These are phyloP conservation scores for Pythium phragmiticola DNA, from an alignment of 352 stramenopile species.

Conservation along the genomic window DNA sequence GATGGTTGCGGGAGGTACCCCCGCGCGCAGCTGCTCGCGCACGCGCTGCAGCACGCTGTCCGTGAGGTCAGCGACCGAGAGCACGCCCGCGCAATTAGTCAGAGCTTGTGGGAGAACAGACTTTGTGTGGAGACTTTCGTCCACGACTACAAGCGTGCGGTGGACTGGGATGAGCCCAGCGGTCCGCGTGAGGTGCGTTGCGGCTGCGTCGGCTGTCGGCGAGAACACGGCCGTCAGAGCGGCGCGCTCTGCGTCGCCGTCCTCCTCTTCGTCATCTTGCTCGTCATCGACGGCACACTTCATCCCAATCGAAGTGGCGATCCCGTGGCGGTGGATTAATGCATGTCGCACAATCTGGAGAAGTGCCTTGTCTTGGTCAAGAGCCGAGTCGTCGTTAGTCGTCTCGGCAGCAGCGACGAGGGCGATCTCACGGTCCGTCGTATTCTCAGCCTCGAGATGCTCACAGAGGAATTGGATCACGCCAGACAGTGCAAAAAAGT, in stretches of 20 bases:
- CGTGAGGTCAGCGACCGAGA: conserved; percentile 54
- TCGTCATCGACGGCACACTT: conserved; percentile 3
- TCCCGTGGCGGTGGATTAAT: conserved; percentile 20
- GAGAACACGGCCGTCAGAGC: conserved; percentile 11
- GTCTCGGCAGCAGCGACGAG: conserved; percentile 1
- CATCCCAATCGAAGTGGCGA: conserved; percentile 3
- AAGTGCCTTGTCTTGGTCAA: background rate
- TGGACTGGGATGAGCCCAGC: conserved; percentile 3
- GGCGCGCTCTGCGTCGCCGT: background rate
- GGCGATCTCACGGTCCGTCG: background rate
- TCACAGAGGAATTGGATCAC: conserved; percentile 30
- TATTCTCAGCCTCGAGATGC: background rate
- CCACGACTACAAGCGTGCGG: conserved; percentile 21
- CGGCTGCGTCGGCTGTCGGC: conserved; percentile 4
- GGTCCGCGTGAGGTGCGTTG: conserved; percentile 5
- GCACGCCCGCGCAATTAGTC: conserved; percentile 6
- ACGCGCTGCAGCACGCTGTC: conserved; percentile 55
- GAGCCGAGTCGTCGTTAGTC: background rate
- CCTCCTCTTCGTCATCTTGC: conserved; percentile 9
- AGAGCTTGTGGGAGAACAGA: background rate
- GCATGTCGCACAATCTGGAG: conserved; percentile 9
- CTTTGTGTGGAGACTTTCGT: conserved; percentile 7
- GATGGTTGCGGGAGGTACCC: conserved; percentile 25
- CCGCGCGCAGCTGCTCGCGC: conserved; percentile 43
- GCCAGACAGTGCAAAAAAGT: conserved; percentile 27